Evolutionary conservation across 495 filamentous ascomycete species (phyloP).

Genomic region (Collariella sp.): DNA sequence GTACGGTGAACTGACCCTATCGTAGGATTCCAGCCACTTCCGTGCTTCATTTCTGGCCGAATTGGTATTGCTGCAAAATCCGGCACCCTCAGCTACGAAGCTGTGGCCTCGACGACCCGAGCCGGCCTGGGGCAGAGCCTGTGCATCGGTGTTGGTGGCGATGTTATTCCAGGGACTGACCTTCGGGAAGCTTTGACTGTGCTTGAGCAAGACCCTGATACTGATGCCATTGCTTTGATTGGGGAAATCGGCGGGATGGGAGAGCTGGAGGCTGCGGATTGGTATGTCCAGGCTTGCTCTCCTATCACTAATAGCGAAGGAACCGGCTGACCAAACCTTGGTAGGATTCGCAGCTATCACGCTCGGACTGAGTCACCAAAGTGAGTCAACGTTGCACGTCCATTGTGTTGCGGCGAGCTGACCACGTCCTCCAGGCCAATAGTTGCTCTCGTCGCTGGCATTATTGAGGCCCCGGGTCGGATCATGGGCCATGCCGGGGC

Average conservation of each 20-base stretch:
- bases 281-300: constrained; percentile 28
- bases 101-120: constrained; percentile 72
- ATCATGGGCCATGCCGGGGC: constrained; percentile 90
- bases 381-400: constrained; percentile 34
- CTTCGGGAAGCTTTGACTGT: constrained; percentile 68
- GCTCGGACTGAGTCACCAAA: constrained; percentile 54
- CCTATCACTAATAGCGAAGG: not conserved
- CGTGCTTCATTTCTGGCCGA: constrained; percentile 63
- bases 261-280: constrained; percentile 74
- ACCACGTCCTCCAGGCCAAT: constrained; percentile 51
- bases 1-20: not conserved
- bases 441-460: constrained; percentile 66
- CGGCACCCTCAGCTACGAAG: constrained; percentile 81
- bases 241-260: constrained; percentile 80
- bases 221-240: constrained; percentile 72
- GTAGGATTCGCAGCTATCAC: constrained; percentile 54
- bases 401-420: not conserved
- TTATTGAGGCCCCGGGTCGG: constrained; percentile 54
- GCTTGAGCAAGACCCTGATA: constrained; percentile 66
- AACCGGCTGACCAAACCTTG: not conserved
- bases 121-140: constrained; percentile 79
- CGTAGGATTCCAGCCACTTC: constrained; percentile 67
- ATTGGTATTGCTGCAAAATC: constrained; percentile 84
- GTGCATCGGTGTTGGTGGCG: constrained; percentile 82
- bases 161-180: constrained; percentile 73